Evolutionary conservation across 441 rosid species (phyloP).

Genomic region (Arabidopsis lyrata): DNA sequence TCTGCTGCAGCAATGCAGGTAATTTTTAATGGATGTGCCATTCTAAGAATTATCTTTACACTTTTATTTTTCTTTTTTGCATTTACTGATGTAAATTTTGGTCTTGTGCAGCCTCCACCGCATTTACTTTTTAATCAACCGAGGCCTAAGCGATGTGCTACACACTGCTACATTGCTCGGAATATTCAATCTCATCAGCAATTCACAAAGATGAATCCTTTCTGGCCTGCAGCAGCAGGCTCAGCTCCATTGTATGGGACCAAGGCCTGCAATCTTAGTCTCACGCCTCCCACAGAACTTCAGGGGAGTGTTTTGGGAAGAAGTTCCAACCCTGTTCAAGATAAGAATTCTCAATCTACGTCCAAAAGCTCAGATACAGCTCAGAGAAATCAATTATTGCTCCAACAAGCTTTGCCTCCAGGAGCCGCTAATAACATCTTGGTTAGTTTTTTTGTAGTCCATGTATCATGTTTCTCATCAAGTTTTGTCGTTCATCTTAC

Average conservation of each 20-base stretch:
- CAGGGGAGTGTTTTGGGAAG: conserved; percentile 60
- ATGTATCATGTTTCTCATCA: conserved; percentile 9
- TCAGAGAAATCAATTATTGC: conserved; percentile 85
- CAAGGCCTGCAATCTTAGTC: conserved; percentile 82
- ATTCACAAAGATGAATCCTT: conserved; percentile 79
- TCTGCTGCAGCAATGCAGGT: conserved; percentile 87
- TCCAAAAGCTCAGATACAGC: conserved; percentile 60
- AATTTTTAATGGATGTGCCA: not conserved
- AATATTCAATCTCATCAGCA: conserved; percentile 80
- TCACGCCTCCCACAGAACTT: conserved; percentile 74
- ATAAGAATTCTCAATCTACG: conserved; percentile 59
- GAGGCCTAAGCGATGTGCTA: conserved; percentile 90
- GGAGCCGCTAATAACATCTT: conserved; percentile 78
- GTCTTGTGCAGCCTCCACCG: conserved; percentile 69
- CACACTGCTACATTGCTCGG: conserved; percentile 92
- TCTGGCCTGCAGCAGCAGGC: conserved; percentile 89
- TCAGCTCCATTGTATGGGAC: conserved; percentile 82
- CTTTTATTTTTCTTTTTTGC: not conserved
- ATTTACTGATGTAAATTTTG: not conserved
- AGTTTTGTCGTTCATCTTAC: not conserved
- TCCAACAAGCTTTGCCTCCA: conserved; percentile 86
- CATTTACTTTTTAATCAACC: conserved; percentile 80
- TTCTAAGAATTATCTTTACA: not conserved
- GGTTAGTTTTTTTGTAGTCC: conserved; percentile 53
- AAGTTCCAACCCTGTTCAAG: conserved; percentile 56